Base-by-base conservation (phyloP, 2,329 filamentous ascomycete species). In the Claviceps arundinis region DNA sequence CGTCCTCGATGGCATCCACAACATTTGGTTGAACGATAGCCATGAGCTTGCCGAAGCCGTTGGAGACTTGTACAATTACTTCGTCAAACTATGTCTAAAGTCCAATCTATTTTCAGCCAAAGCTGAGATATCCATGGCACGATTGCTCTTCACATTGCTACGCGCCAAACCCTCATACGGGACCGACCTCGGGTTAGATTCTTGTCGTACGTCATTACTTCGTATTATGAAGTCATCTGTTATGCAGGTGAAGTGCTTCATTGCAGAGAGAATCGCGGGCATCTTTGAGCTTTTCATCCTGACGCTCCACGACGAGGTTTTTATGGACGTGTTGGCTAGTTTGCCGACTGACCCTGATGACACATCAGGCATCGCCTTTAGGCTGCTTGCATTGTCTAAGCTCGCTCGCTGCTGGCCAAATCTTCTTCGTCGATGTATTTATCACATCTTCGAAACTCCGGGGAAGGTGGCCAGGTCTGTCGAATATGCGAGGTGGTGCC, bases 371-470 rank as follows among this genome's bases (percentile, higher is more conserved):
- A 91, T 97, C 58, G 87, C 89, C 0, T 78, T 95, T 56, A 83
- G 93, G 5, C 70, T 97, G 2, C 79, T 87, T 56, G 80, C 88
- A 8, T 71, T 97, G 11, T 80, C 85, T 1, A 81, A 82, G 52
- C 71, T 98, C 53, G 93, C 87, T 24, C 87, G 88, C 34, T 71
- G 74, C 49, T 97, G 91, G 87, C 83, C 89, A 54, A 95, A 90
- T 0, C 74, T 97, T 19, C 75, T 96, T 44, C 84, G 90, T 50
- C 82, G 86, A 57, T 89, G 89, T 57, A 86, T 95, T 17, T 98
- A 96, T 64, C 86, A 93, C 65, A 89, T 97, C 22, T 95, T 97
- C 59, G 93, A 97, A 65, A 89, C 85, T 0, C 87, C 90, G 1
- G 88, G 86, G 1, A 81, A 82, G 52, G 80, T 95, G 14, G 68